Percentiles rank a stretch among this genome's conserved stretches.
Conservation (phyloP, 257 asterid species). For the Solanum sejunctum region DNA sequence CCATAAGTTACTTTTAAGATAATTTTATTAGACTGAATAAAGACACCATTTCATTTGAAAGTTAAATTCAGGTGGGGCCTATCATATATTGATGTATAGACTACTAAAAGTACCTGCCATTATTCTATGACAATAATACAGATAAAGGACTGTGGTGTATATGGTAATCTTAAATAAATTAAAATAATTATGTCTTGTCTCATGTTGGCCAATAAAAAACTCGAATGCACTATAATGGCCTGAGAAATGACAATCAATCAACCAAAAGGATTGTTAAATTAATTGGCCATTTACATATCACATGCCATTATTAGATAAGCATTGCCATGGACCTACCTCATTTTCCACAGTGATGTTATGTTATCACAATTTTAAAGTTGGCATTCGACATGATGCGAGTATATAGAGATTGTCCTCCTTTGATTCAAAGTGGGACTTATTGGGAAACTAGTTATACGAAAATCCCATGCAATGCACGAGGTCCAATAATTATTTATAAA, state of each 20-base stretch:
- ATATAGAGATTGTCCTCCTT: too few species aligned
- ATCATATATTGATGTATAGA: neutral
- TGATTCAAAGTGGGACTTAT: too few species aligned
- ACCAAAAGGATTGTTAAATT: neutral
- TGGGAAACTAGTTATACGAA: too few species aligned
- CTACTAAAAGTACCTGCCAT: neutral
- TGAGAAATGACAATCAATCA: neutral
- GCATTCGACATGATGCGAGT: too few species aligned
- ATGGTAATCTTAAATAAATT: neutral
- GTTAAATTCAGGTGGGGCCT: neutral
- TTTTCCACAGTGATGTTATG: too few species aligned
- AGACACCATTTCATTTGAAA: neutral
- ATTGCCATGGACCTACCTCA: too few species aligned
- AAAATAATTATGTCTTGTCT: neutral
- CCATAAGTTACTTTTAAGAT: neutral
- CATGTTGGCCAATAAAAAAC: neutral
- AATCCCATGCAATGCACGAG: too few species aligned
- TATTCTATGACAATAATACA: neutral
- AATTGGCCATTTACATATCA: neutral
- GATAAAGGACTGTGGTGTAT: neutral
- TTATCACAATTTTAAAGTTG: too few species aligned
- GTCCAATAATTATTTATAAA: too few species aligned
- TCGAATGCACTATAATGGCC: neutral
- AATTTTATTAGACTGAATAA: neutral
- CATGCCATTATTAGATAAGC: neutral